These are phyloP conservation scores for Candida dajiaensis DNA, from an alignment of 805 yeast genomes.

Conservation along the genomic window DNA sequence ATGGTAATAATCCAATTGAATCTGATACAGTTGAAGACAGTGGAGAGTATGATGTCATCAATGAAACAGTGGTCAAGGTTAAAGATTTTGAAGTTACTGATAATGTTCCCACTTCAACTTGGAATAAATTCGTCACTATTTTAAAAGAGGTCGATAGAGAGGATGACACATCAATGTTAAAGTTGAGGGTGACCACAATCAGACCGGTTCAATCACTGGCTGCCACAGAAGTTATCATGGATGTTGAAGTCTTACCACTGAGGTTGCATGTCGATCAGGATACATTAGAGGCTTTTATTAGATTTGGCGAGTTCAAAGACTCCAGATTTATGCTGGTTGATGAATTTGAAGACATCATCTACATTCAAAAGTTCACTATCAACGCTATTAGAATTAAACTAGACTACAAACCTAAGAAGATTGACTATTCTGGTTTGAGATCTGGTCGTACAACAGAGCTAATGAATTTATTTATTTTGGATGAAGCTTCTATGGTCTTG, in stretches of 20 bases:
- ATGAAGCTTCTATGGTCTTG: conserved; percentile 72
- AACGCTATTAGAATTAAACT: conserved; percentile 56
- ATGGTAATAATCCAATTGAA: conserved; percentile 40
- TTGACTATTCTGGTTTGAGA: conserved; percentile 77
- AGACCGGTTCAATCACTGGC: conserved; percentile 59
- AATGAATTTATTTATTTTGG: conserved; percentile 82
- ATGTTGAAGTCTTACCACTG: conserved; percentile 59
- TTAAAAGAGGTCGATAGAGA: conserved; percentile 67
- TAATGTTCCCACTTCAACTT: conserved; percentile 79
- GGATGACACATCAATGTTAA: conserved; percentile 58
- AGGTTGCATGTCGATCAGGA: conserved; percentile 90
- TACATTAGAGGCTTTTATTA: conserved; percentile 72
- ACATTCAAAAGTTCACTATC: conserved; percentile 62
- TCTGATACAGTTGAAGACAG: conserved; percentile 6
- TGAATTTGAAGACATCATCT: conserved; percentile 56
- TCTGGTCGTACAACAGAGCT: conserved; percentile 86
- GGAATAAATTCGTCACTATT: conserved; percentile 78
- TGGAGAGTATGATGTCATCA: conserved; percentile 40
- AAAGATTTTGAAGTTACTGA: conserved; percentile 60
- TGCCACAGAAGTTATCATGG: conserved; percentile 61
- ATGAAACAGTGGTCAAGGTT: conserved; percentile 41
- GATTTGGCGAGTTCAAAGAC: conserved; percentile 81
- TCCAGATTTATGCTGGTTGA: conserved; percentile 55
- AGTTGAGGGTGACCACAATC: conserved; percentile 46
- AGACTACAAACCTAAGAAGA: conserved; percentile 88